phyloP scores from a whole-genome alignment of 2,329 filamentous ascomycete genomes.

The Juglanconis juglandina region DNA sequence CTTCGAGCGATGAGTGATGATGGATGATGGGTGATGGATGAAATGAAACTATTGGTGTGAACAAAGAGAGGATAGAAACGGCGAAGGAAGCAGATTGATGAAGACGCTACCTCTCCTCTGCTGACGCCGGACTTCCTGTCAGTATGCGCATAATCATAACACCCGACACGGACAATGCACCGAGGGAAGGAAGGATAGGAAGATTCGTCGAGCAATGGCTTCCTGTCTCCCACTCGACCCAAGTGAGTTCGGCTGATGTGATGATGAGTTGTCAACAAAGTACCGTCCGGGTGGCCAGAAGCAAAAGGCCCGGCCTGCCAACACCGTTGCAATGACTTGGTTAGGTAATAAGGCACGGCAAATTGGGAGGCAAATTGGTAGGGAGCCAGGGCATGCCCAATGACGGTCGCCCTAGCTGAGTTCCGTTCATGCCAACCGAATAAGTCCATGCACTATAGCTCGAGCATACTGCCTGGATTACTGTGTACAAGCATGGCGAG shows the following conservation, averaged over 20 bases:
- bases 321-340: background rate
- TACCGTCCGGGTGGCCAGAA: no score
- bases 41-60: background rate
- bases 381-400: background rate
- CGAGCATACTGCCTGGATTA: background rate
- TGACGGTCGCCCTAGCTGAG: background rate
- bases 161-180: background rate
- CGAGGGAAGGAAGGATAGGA: background rate
- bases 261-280: background rate
- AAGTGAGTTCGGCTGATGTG: background rate
- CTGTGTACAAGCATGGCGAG: no score
- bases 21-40: background rate
- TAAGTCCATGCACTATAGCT: constrained; percentile 3
- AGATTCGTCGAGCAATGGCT: background rate
- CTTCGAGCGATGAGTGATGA: background rate
- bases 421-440: constrained; percentile 6
- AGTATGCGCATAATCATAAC: background rate
- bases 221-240: background rate
- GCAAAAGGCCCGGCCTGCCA: background rate
- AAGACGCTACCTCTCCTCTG: background rate
- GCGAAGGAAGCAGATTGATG: background rate
- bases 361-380: background rate
- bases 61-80: background rate
- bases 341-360: background rate
- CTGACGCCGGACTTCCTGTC: background rate